Evolutionary conservation across 2,329 filamentous ascomycete species (phyloP), one percentile per base, ranked within the genome.

Genomic region (Nemania bipapillata): DNA sequence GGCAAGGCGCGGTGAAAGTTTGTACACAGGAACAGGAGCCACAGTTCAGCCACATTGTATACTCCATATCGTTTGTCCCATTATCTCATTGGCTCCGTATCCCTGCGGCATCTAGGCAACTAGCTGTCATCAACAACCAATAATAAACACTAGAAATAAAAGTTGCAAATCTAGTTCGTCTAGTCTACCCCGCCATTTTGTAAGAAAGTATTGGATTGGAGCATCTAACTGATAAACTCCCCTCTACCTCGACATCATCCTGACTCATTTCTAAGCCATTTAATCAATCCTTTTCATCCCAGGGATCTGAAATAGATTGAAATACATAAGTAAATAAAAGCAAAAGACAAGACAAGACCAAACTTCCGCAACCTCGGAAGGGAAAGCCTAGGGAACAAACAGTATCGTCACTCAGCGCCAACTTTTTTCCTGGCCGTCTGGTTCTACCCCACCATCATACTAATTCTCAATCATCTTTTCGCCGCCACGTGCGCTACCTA

Each of bases 21-120:
- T 4, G 4, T 32, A 4, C 30, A 4, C 30, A 4, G 9, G 30
- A 32, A 32, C 30, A 32, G 30, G 40, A 3, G 40, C 12, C 40
- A 42, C 11, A 42, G 11, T 15, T 42, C 40, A 15, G 47, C 65
- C 65, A 67, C n/a, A n/a, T n/a, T n/a, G n/a, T n/a, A n/a, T n/a
- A n/a, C n/a, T n/a, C n/a, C n/a, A n/a, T n/a, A n/a, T n/a, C n/a
- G n/a, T n/a, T n/a, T n/a, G n/a, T n/a, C n/a, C n/a, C n/a, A n/a
- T n/a, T n/a, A n/a, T n/a, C n/a, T n/a, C n/a, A n/a, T n/a, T n/a
- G n/a, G n/a, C n/a, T n/a, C n/a, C n/a, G n/a, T 32, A 32, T 32
- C 4, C 30, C 30, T 32, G 9, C 30, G 30, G 30, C 9, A 32
- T 9, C 30, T 32, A 32, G 30, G 30, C 30, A 32, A 32, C 30